A percentile compares a stretch with the other conserved stretches of the same genome.
phyloP scores from a whole-genome alignment of 2,329 filamentous ascomycete species.

The Neobulgaria alba region DNA sequence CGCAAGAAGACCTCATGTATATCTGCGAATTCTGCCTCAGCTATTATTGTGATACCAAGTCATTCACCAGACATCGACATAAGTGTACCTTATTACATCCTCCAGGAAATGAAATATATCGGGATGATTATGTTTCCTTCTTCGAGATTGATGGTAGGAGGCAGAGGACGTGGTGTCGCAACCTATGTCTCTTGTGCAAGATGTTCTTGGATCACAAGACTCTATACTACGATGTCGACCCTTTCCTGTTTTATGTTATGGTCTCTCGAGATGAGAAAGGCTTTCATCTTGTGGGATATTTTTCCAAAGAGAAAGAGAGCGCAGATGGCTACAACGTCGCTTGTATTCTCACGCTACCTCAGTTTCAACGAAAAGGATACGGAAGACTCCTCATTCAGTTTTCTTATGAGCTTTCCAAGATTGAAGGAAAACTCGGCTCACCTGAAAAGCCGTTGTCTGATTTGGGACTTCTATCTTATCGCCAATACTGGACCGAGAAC shows the following conservation, averaged over 20 bases:
- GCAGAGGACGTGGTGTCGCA: constrained; percentile 97
- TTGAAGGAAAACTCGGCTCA: constrained; percentile 89
- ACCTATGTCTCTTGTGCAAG: constrained; percentile 90
- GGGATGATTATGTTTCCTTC: constrained; percentile 81
- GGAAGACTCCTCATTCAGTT: constrained; percentile 92
- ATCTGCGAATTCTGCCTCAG: constrained; percentile 96
- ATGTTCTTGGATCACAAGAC: constrained; percentile 98
- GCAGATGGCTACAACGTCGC: constrained; percentile 97
- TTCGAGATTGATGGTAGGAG: constrained; percentile 97
- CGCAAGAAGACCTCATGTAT: constrained; percentile 81
- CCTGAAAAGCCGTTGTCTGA: constrained; percentile 96
- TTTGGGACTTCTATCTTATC: constrained; percentile 84
- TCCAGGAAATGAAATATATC: constrained; percentile 95
- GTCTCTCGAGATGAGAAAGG: constrained; percentile 80
- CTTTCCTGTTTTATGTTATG: constrained; percentile 98
- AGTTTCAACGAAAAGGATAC: constrained; percentile 92
- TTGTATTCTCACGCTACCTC: constrained; percentile 92
- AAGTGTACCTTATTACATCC: constrained; percentile 97
- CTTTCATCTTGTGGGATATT: constrained; percentile 96
- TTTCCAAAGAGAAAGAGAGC: constrained; percentile 96
- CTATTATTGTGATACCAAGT: constrained; percentile 77
- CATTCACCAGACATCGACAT: constrained; percentile 75
- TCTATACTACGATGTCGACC: constrained; percentile 94
- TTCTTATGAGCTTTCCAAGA: constrained; percentile 92
- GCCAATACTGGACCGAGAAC: constrained; percentile 96